A percentile compares a stretch with the other conserved stretches of the same genome.
These are phyloP conservation scores for Myrica gale DNA, from an alignment of 306 rosid species.

Conservation along the genomic window DNA sequence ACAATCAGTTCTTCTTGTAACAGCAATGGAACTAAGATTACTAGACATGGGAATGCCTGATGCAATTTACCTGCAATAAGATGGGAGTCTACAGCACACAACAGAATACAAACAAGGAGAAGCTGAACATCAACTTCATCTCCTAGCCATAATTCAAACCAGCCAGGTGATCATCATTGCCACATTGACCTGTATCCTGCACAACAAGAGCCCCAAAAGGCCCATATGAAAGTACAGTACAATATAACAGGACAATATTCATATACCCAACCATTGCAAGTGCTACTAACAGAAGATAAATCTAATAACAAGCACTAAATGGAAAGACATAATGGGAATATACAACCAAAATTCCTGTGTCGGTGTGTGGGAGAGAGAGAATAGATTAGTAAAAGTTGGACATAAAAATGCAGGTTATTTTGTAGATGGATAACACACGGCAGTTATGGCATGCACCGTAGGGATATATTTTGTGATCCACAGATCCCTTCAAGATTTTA, in stretches of 20 bases:
- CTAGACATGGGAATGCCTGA: conserved; percentile 1
- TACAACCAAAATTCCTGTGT: not conserved
- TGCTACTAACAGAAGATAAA: not conserved
- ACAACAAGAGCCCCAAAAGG: conserved; percentile 13
- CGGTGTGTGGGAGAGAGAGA: not conserved
- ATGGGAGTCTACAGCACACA: conserved; percentile 21
- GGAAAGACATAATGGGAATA: not conserved
- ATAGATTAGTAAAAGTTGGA: not conserved
- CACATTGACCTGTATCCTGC: conserved; percentile 30
- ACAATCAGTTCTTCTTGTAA: conserved; percentile 18
- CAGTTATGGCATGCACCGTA: conserved; percentile 33
- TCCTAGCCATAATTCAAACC: conserved; percentile 30
- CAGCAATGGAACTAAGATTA: not conserved
- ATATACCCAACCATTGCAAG: not conserved
- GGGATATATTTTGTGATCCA: conserved; percentile 23
- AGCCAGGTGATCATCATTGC: conserved; percentile 24
- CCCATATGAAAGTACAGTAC: conserved; percentile 21
- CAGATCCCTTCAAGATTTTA: conserved; percentile 23
- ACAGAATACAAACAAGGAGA: conserved; percentile 36
- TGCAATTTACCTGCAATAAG: conserved; percentile 48
- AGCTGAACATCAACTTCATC: conserved; percentile 21
- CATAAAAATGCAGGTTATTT: not conserved
- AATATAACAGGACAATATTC: conserved; percentile 10
- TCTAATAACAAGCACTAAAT: not conserved
- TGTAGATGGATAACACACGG: conserved; percentile 4